Conservation (phyloP, 116 monocot genomes). For the Dioscorea cayenensis region DNA sequence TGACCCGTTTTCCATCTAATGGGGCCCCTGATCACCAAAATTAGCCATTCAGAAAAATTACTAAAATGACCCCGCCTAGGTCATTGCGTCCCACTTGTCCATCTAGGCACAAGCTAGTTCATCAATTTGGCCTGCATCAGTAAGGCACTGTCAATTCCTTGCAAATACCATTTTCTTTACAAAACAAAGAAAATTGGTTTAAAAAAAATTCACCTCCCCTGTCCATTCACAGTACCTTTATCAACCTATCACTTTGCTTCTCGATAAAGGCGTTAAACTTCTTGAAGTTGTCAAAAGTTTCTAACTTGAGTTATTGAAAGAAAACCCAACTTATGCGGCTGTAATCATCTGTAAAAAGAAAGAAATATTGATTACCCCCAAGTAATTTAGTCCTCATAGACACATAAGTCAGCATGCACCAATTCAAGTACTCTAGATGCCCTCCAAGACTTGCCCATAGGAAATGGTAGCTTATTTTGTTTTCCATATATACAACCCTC, state of each 20-base stretch:
- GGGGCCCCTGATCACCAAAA: no score
- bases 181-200: slow-evolving; percentile 6
- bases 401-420: slow-evolving; percentile 5
- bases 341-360: slow-evolving; percentile 1
- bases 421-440: background rate
- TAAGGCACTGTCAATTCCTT: background rate
- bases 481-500: background rate
- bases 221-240: slow-evolving; percentile 1
- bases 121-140: no score
- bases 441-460: background rate
- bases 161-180: slow-evolving; percentile 3
- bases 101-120: no score
- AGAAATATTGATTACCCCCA: background rate
- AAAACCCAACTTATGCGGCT: slow-evolving; percentile 1
- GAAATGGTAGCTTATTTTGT: background rate
- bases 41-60: no score
- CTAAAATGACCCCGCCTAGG: no score
- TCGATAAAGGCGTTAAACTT: slow-evolving; percentile 3
- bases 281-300: slow-evolving; percentile 1
- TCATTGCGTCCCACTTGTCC: no score
- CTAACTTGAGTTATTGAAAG: background rate
- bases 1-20: no score
- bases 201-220: background rate
- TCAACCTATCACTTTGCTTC: background rate
- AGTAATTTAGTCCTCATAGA: background rate